Conservation (phyloP, 345 rosid species). For the Aquilaria yunnanensis region DNA sequence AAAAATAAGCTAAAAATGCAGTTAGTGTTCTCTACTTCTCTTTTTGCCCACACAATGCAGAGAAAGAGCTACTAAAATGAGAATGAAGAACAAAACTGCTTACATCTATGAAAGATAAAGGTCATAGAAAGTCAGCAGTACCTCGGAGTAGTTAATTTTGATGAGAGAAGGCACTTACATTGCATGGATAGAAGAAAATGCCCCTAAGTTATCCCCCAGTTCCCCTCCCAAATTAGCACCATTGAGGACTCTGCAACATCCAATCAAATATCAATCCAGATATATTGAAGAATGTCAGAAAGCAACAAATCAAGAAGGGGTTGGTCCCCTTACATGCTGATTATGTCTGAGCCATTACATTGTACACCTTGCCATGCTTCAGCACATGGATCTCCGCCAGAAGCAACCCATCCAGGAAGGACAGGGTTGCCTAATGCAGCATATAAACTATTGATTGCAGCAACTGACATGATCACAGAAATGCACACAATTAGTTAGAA, state of each 20-base stretch:
- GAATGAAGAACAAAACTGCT: too few species aligned
- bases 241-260: constrained; percentile 54
- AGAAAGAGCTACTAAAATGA: too few species aligned
- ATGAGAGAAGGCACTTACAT: constrained; percentile 47
- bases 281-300: not conserved
- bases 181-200: constrained; percentile 61
- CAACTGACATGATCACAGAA: constrained; percentile 52
- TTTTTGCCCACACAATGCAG: too few species aligned
- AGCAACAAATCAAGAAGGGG: not conserved
- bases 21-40: too few species aligned
- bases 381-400: constrained; percentile 94
- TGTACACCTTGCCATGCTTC: constrained; percentile 88
- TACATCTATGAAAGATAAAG: too few species aligned
- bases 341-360: constrained; percentile 54
- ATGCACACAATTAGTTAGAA: constrained; percentile 27
- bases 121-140: too few species aligned
- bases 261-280: not conserved
- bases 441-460: constrained; percentile 74
- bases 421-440: constrained; percentile 66
- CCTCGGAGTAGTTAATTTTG: not conserved
- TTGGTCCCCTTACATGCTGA: constrained; percentile 11
- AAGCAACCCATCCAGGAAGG: constrained; percentile 92
- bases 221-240: constrained; percentile 94
- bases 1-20: too few species aligned
- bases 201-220: constrained; percentile 63